A percentile compares a stretch with the other conserved stretches of the same genome.
phyloP scores from a whole-genome alignment of 1,284 basidiomycete species.

The Ceratorhiza oryzae-sativae region DNA sequence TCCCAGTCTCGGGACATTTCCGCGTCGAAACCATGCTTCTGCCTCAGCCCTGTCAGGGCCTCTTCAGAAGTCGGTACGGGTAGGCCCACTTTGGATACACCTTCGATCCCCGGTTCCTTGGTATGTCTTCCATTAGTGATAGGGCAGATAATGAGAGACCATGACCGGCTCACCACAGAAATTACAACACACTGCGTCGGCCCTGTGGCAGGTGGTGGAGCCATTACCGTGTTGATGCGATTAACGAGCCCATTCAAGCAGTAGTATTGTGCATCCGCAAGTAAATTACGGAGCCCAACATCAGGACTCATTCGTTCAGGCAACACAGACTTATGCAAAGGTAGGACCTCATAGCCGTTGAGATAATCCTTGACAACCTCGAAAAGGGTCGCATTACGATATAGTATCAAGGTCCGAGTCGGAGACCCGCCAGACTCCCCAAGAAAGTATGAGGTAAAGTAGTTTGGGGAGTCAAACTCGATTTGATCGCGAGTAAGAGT shows the following conservation, averaged over 20 bases:
- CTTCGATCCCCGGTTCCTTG: no score
- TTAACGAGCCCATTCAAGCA: not conserved
- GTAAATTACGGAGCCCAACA: not conserved
- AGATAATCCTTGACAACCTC: not conserved
- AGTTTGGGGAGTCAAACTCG: slow-evolving; percentile 24
- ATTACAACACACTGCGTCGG: not conserved
- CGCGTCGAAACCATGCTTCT: no score
- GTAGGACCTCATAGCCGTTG: not conserved
- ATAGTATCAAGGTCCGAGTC: not conserved
- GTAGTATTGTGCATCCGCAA: not conserved
- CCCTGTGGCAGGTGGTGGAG: not conserved
- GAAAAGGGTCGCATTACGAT: slow-evolving; percentile 1
- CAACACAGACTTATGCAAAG: not conserved
- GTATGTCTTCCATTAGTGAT: no score
- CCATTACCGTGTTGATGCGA: not conserved
- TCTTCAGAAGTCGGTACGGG: not conserved
- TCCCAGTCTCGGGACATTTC: no score
- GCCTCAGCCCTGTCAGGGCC: not conserved
- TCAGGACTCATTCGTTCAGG: not conserved
- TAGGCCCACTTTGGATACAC: not conserved
- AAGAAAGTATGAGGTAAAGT: slow-evolving; percentile 19
- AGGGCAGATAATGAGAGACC: no score
- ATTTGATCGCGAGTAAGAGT: slow-evolving; percentile 4
- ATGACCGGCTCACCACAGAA: not conserved
- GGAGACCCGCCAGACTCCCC: not conserved